Conservation (phyloP, 495 filamentous ascomycete species). For the Xylaria curta region DNA sequence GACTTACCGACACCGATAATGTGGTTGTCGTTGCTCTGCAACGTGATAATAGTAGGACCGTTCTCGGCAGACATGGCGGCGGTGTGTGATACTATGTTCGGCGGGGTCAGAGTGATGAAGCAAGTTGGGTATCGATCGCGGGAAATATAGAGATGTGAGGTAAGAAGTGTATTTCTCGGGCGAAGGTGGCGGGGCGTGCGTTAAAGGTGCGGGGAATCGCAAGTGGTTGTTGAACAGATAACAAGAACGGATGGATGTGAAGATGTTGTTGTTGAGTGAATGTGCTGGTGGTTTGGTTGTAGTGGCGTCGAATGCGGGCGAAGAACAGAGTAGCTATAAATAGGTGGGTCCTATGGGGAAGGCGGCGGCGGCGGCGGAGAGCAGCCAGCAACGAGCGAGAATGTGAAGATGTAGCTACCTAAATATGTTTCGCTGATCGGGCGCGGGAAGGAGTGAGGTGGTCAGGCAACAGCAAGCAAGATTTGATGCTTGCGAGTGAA, state of each 20-base stretch:
- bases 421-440: background rate
- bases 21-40: conserved; percentile 37
- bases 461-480: no score
- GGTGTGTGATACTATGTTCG: background rate
- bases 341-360: background rate
- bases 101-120: background rate
- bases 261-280: conserved; percentile 5
- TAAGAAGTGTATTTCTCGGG: conserved; percentile 1
- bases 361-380: background rate
- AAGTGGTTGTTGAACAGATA: background rate
- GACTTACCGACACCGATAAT: conserved; percentile 43
- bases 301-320: background rate
- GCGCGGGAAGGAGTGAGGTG: background rate
- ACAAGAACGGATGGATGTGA: background rate
- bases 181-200: no score
- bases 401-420: background rate
- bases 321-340: background rate
- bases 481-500: no score
- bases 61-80: conserved; percentile 24
- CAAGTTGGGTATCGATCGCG: background rate
- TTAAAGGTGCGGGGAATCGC: background rate
- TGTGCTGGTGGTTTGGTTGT: background rate
- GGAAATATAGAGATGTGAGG: conserved; percentile 2
- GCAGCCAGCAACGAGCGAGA: background rate
- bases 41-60: conserved; percentile 12